A percentile compares a stretch with the other conserved stretches of the same genome.
Conservation (phyloP, 2,329 filamentous ascomycete species). For the Diaporthe aspalathi region DNA sequence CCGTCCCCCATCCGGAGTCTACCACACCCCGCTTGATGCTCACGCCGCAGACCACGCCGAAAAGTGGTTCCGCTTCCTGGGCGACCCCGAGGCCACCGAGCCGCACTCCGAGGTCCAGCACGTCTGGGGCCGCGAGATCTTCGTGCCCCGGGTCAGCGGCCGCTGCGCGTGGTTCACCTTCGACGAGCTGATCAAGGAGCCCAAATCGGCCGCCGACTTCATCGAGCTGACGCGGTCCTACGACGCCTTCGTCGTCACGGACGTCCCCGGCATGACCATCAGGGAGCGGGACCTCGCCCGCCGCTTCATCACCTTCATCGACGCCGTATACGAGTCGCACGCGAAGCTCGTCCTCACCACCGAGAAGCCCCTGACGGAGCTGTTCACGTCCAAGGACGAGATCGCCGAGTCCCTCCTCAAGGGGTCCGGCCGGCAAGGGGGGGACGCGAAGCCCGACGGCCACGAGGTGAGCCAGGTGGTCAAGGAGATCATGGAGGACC, state of each 20-base stretch:
- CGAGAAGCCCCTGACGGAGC: slow-evolving; percentile 82
- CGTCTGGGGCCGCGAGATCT: slow-evolving; percentile 93
- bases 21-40: slow-evolving; percentile 86
- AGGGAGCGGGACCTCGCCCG: slow-evolving; percentile 87
- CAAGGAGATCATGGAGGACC: slow-evolving; percentile 86
- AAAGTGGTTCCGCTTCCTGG: slow-evolving; percentile 95
- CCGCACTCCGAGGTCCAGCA: slow-evolving; percentile 82
- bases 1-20: slow-evolving; percentile 90
- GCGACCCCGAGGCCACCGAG: slow-evolving; percentile 79
- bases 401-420: slow-evolving; percentile 70
- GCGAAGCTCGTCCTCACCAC: slow-evolving; percentile 97
- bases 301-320: slow-evolving; percentile 97
- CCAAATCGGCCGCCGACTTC: slow-evolving; percentile 94
- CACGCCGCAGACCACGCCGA: slow-evolving; percentile 84
- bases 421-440: slow-evolving; percentile 57
- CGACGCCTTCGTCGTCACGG: slow-evolving; percentile 91
- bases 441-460: slow-evolving; percentile 41
- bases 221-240: slow-evolving; percentile 91
- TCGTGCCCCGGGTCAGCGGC: slow-evolving; percentile 88
- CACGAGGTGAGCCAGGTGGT: slow-evolving; percentile 74
- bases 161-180: slow-evolving; percentile 92
- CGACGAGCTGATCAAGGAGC: slow-evolving; percentile 87
- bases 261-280: slow-evolving; percentile 91
- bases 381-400: slow-evolving; percentile 83
- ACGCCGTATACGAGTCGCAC: slow-evolving; percentile 91